Evolutionary conservation across 805 yeast genomes (phyloP), one percentile per base, ranked within the genome.

Genomic region (Saccharomycopsis fodiens): DNA sequence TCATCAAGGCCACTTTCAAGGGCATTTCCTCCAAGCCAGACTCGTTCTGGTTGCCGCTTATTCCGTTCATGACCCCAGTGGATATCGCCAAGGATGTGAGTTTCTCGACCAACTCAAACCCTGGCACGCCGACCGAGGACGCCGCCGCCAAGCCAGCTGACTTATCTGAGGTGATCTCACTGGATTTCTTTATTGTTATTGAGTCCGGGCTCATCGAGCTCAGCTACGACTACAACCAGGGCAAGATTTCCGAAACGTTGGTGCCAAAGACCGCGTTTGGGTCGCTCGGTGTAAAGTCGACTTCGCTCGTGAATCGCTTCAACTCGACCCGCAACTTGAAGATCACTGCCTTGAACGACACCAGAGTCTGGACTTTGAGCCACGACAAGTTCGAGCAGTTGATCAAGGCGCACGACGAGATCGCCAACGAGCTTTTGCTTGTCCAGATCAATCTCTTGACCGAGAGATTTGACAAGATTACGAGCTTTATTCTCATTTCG

Each of bases 241-340:
- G 72, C 55, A 47, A 56, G 45, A 44, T 78, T 59, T 59, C 65
- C 60, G 65, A 68, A 67, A 57, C 69, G 15, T 77, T 83, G 29
- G 69, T 85, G 44, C 87, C 93, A 3, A 74, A 83, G 48, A 82
- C 91, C 0, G 75, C 85, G 1, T 82, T 82, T 60, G 93, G 94
- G 2, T 87, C 83, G 52, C 55, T 76, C 39, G 65, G 53, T n/a
- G 35, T 44, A 16, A 30, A 15, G 10, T 21, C 37, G 19, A 32
- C 36, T 10, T 32, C 36, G 20, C 5, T 32, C 7, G 20, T 32
- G 20, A 19, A 39, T 56, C 10, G 54, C 52, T 63, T 66, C 2
- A 55, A 60, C 20, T 57, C 59, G 17, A 61, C 64, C n/a, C 70
- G 66, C 46, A 69, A 72, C 39, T 57, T 52, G 47, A 68, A 79